Evolutionary conservation across 2,329 filamentous ascomycete genomes (phyloP).

Genomic region (Ceratocystis diversiconidia): DNA sequence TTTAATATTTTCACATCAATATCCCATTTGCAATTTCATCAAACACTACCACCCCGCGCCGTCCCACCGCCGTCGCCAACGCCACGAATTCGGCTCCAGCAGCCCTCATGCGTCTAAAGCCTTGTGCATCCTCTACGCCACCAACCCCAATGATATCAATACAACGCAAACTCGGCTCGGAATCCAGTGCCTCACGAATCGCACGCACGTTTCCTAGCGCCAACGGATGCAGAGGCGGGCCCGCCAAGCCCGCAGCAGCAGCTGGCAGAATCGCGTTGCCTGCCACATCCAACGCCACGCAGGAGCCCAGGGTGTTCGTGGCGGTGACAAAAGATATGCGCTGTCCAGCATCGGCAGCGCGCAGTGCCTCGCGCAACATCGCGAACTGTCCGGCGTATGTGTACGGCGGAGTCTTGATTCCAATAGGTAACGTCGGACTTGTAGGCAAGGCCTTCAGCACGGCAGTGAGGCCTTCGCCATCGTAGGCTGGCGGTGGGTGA

Average conservation of each 20-base stretch:
- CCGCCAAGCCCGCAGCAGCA: conserved; percentile 54
- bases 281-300: conserved; percentile 38
- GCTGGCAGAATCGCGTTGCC: conserved; percentile 30
- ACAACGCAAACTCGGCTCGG: conserved; percentile 32
- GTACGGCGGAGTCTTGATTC: conserved; percentile 65
- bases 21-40: conserved; percentile 33
- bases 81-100: conserved; percentile 55
- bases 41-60: conserved; percentile 49
- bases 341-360: conserved; percentile 19
- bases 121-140: conserved; percentile 50
- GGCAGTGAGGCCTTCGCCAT: conserved; percentile 32
- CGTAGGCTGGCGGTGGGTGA: conserved; percentile 58
- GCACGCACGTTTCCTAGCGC: conserved; percentile 63
- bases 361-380: conserved; percentile 39
- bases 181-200: conserved; percentile 45
- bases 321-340: conserved; percentile 52
- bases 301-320: conserved; percentile 58
- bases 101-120: conserved; percentile 49
- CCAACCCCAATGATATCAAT: conserved; percentile 57
- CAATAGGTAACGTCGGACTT: conserved; percentile 31
- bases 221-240: conserved; percentile 56
- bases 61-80: conserved; percentile 54
- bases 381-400: conserved; percentile 54
- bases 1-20: conserved; percentile 11
- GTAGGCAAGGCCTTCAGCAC: conserved; percentile 40